Evolutionary conservation across 1,139 yeast genomes (phyloP).

Genomic region (Pichia sp.): DNA sequence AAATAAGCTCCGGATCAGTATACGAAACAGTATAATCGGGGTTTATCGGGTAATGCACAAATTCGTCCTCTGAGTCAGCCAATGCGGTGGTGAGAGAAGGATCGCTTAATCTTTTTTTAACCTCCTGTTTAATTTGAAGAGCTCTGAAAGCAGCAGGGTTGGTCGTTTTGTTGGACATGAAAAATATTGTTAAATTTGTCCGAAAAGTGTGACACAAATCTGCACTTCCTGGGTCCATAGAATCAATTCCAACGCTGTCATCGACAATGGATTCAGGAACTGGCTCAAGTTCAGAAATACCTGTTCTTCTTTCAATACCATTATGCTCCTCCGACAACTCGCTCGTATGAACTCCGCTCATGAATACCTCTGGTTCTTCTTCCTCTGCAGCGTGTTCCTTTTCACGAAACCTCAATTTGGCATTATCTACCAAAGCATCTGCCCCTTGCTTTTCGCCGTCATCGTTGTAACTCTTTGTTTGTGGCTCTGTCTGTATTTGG

Average conservation of each 20-base stretch:
- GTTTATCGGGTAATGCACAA: constrained; percentile 11
- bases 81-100: background rate
- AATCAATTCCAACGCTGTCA: background rate
- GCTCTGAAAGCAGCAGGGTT: constrained; percentile 2
- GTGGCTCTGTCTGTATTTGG: too few species aligned
- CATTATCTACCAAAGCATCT: too few species aligned
- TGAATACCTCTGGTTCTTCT: background rate
- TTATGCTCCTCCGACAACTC: background rate
- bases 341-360: background rate
- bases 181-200: constrained; percentile 10
- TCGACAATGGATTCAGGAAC: constrained; percentile 9
- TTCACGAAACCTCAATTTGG: too few species aligned
- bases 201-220: constrained; percentile 5
- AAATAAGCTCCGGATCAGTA: constrained; percentile 9
- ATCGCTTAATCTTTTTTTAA: background rate
- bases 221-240: background rate
- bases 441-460: too few species aligned
- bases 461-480: too few species aligned
- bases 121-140: background rate
- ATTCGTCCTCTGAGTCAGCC: background rate
- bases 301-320: background rate
- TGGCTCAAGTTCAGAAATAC: constrained; percentile 8
- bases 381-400: background rate
- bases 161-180: constrained; percentile 11
- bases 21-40: constrained; percentile 1